Base-by-base conservation (phyloP, 352 stramenopile species). In the Discostella stelligera region DNA sequence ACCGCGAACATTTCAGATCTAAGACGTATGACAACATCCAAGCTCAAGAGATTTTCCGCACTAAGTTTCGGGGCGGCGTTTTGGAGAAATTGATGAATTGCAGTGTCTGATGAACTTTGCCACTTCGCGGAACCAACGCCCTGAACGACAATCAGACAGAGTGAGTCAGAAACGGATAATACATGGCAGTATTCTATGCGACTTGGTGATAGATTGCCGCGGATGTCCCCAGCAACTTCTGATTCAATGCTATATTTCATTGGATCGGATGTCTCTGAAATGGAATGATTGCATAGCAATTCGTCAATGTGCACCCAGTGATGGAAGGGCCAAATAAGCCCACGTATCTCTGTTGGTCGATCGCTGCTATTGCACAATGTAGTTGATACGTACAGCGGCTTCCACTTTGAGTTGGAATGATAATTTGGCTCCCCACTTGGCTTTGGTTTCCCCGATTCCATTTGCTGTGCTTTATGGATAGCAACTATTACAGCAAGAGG, bases 221-320 rank as follows among this genome's bases (percentile, higher is more conserved):
- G 55, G 49, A 46, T 30, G 18, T 21, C 4, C 13, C 18, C 50
- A 37, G 9, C 44, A 21, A 37, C 62, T n/a, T 8, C 62, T 32
- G 54, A 62, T 50, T 50, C 18, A 49, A 63, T 46, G 23, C 8
- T 21, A 11, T 63, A 48, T 5, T 63, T 63, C 0, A 63, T 16
- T 25, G 55, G 32, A 49, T 63, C 55, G 25, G 14, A 46, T 25
- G 14, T 49, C 39, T 20, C 30, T 27, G 27, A 63, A n/a, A n/a
- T n/a, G 13, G 16, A 68, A 50, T 73, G 58, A 44, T 56, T 20
- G 13, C 58, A 56, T 2, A 80, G 37, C 4, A 30, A 37, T 30
- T 60, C 53, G 61, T 72, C 52, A 32, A 80, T 72, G 27, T 68
- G 39, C 58, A 0, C 16, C 73, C 73, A 80, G n/a, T 62, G 1